phyloP scores from a whole-genome alignment of 306 rosid species.

The Acacia crassicarpa region DNA sequence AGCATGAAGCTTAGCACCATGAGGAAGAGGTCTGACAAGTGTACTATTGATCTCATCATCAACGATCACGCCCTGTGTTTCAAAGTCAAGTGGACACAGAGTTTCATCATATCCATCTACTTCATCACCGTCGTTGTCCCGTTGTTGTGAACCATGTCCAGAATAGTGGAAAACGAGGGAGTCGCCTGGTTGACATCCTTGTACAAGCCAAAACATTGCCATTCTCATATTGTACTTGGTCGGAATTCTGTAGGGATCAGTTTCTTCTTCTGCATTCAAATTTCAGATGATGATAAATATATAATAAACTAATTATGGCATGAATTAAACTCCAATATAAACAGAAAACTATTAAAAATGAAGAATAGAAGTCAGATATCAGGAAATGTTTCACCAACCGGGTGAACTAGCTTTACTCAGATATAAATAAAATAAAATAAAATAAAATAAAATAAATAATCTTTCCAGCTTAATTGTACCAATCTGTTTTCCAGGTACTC shows the following conservation, averaged over 20 bases:
- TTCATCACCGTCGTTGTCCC: slow-evolving; percentile 87
- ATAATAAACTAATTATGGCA: background rate
- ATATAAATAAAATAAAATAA: too few species aligned
- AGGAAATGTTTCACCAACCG: background rate
- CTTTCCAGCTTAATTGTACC: background rate
- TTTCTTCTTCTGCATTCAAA: slow-evolving; percentile 87
- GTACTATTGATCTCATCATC: slow-evolving; percentile 89
- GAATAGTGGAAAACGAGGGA: slow-evolving; percentile 95
- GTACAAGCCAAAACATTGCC: slow-evolving; percentile 97
- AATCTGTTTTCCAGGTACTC: background rate
- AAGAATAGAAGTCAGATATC: background rate
- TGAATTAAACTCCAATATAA: background rate
- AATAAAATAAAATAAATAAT: too few species aligned
- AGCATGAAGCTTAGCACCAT: slow-evolving; percentile 90
- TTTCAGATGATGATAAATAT: slow-evolving; percentile 21
- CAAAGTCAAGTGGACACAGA: slow-evolving; percentile 90
- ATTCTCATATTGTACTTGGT: slow-evolving; percentile 76
- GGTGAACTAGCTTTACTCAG: background rate
- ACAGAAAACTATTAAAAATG: slow-evolving; percentile 1
- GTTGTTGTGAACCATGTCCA: slow-evolving; percentile 97
- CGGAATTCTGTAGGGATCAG: slow-evolving; percentile 80
- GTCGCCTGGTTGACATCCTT: slow-evolving; percentile 96
- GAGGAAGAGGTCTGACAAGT: slow-evolving; percentile 83
- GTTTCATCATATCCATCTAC: slow-evolving; percentile 97
- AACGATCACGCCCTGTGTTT: slow-evolving; percentile 99